Conservation (phyloP, 1,284 basidiomycete species). For the Tetrapyrgos nigripes region DNA sequence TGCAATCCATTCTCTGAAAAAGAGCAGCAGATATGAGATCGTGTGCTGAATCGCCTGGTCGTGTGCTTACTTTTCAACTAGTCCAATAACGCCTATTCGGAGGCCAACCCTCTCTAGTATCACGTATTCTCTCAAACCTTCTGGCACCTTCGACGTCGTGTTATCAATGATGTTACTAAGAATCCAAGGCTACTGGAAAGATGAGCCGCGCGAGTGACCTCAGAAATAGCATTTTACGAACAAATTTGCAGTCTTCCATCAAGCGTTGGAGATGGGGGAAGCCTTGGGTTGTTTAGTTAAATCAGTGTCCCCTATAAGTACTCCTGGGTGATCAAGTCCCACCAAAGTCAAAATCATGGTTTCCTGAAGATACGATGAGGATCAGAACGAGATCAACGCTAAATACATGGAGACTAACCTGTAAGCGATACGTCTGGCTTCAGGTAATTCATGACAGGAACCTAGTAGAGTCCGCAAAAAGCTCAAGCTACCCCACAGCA, state of each 20-base stretch:
- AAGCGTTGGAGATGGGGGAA: slow-evolving; percentile 83
- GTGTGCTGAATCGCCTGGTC: background rate
- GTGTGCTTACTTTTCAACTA: slow-evolving; percentile 76
- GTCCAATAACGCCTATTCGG: slow-evolving; percentile 80
- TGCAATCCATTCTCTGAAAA: slow-evolving; percentile 80
- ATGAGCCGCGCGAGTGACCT: background rate
- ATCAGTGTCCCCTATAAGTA: background rate
- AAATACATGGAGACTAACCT: slow-evolving; percentile 57
- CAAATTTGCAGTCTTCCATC: slow-evolving; percentile 72
- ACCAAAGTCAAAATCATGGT: slow-evolving; percentile 89
- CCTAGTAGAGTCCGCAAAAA: slow-evolving; percentile 45
- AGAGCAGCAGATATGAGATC: background rate
- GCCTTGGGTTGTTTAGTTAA: slow-evolving; percentile 46
- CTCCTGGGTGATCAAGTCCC: slow-evolving; percentile 5
- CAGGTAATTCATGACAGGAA: slow-evolving; percentile 82
- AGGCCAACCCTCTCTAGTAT: slow-evolving; percentile 73
- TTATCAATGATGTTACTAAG: slow-evolving; percentile 79
- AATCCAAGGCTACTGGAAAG: slow-evolving; percentile 66
- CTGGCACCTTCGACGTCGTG: slow-evolving; percentile 62
- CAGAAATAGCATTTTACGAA: slow-evolving; percentile 43
- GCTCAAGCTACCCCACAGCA: slow-evolving; percentile 1
- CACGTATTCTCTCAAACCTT: slow-evolving; percentile 61
- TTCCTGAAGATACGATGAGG: slow-evolving; percentile 51
- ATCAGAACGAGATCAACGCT: slow-evolving; percentile 17
- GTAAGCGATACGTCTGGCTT: slow-evolving; percentile 72